Evolutionary conservation across 306 rosid species (phyloP).

Genomic region (Lathyrus tuberosus): DNA sequence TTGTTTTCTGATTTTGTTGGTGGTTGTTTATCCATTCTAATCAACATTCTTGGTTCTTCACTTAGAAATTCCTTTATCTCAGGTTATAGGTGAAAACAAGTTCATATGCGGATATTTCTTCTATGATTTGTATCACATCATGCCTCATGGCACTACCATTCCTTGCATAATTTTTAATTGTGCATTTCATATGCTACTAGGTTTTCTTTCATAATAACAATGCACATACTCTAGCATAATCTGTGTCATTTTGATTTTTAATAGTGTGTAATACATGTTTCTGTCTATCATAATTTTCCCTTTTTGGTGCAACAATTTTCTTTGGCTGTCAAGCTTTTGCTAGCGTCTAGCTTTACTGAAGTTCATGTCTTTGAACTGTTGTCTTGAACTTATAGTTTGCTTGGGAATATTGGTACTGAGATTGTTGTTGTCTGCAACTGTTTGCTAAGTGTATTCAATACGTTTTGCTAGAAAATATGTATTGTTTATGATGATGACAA

Average conservation of each 20-base stretch:
- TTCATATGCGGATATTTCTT: no score
- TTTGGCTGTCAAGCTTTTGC: background rate
- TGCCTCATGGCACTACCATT: background rate
- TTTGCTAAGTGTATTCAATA: background rate
- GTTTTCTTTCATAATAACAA: no score
- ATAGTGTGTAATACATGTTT: background rate
- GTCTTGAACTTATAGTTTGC: background rate
- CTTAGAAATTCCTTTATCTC: no score
- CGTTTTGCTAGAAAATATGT: background rate
- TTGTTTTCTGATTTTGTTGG: no score
- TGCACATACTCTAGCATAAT: background rate
- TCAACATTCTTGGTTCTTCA: no score
- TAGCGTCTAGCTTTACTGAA: background rate
- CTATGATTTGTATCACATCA: background rate
- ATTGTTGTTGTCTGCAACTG: background rate
- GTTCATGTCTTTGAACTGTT: background rate
- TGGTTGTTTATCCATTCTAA: no score
- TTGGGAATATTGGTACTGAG: background rate
- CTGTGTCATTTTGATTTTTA: slow-evolving; percentile 1
- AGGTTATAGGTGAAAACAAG: no score
- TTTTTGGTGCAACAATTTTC: slow-evolving; percentile 11
- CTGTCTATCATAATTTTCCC: background rate
- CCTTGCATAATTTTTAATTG: background rate
- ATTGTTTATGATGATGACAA: no score
- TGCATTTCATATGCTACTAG: slow-evolving; percentile 4